Conservation (phyloP, 306 rosid species). For the apple (Malus domestica) region DNA sequence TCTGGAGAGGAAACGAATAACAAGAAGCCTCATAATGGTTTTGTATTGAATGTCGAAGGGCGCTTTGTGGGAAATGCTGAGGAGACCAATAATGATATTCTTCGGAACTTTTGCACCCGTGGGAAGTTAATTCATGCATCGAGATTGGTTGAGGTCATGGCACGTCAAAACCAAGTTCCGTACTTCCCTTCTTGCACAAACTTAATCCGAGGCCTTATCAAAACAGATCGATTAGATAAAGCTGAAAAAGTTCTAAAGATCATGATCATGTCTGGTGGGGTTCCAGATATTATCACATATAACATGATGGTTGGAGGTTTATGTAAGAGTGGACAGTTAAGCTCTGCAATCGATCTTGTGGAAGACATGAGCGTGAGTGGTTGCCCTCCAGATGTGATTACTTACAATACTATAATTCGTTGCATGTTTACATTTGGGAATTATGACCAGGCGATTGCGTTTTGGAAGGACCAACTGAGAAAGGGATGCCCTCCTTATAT, state of each 20-base stretch:
- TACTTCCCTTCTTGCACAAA: slow-evolving; percentile 59
- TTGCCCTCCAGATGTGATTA: slow-evolving; percentile 75
- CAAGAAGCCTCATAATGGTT: slow-evolving; percentile 26
- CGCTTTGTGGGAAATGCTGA: slow-evolving; percentile 48
- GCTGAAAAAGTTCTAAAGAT: slow-evolving; percentile 48
- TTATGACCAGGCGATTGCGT: slow-evolving; percentile 51
- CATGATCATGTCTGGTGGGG: slow-evolving; percentile 75
- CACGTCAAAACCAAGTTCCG: slow-evolving; percentile 66
- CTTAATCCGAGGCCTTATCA: slow-evolving; percentile 66
- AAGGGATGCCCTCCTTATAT: slow-evolving; percentile 83
- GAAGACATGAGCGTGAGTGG: slow-evolving; percentile 81
- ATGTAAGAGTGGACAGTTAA: slow-evolving; percentile 52
- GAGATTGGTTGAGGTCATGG: slow-evolving; percentile 67
- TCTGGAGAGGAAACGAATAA: slow-evolving; percentile 24
- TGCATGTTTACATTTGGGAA: slow-evolving; percentile 45
- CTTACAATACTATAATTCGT: slow-evolving; percentile 71
- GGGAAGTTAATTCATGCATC: slow-evolving; percentile 57
- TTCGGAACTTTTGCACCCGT: slow-evolving; percentile 46
- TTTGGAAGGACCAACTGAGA: slow-evolving; percentile 77
- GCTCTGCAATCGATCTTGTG: slow-evolving; percentile 52
- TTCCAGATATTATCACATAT: slow-evolving; percentile 70
- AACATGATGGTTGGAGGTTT: slow-evolving; percentile 67
- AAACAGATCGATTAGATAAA: slow-evolving; percentile 33
- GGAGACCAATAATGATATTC: slow-evolving; percentile 50
- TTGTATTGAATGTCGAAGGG: slow-evolving; percentile 32